Percentiles rank a stretch among this genome's conserved stretches.
phyloP scores from a whole-genome alignment of 176 grass and related monocot genomes.

The Otatea glauca region DNA sequence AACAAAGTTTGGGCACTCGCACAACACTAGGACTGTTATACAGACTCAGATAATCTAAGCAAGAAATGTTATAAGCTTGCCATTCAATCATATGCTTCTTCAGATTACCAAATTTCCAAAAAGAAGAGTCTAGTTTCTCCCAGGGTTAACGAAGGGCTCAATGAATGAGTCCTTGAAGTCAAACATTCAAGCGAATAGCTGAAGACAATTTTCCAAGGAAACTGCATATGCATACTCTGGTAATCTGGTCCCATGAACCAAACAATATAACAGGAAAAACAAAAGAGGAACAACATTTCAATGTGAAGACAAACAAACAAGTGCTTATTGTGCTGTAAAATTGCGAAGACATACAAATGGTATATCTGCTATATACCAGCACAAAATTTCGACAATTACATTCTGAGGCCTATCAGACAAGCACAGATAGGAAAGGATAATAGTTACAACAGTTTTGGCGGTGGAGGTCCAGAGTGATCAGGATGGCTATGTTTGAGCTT shows the following conservation, averaged over 20 bases:
- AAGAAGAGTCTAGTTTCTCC: neutral
- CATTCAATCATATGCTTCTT: neutral
- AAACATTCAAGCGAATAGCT: neutral
- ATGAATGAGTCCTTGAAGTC: neutral
- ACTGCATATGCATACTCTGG: neutral
- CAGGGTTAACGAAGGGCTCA: neutral
- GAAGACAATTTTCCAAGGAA: neutral
- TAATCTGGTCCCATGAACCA: neutral
- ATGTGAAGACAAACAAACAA: neutral
- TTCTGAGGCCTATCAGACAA: slow-evolving; percentile 33
- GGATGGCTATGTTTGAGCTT: slow-evolving; percentile 67
- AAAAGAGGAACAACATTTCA: neutral
- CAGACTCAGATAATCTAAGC: neutral
- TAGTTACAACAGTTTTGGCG: slow-evolving; percentile 66
- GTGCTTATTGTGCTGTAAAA: neutral
- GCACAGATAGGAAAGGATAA: slow-evolving; percentile 19
- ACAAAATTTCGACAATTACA: slow-evolving; percentile 38
- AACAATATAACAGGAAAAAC: neutral
- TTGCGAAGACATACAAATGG: neutral
- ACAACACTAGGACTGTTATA: neutral
- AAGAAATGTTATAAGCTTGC: neutral
- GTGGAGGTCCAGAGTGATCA: slow-evolving; percentile 47
- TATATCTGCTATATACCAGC: slow-evolving; percentile 17
- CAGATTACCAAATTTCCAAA: neutral
- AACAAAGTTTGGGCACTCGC: too few species aligned